Evolutionary conservation across 345 rosid species (phyloP).

Genomic region (Eucalyptus cloeziana): DNA sequence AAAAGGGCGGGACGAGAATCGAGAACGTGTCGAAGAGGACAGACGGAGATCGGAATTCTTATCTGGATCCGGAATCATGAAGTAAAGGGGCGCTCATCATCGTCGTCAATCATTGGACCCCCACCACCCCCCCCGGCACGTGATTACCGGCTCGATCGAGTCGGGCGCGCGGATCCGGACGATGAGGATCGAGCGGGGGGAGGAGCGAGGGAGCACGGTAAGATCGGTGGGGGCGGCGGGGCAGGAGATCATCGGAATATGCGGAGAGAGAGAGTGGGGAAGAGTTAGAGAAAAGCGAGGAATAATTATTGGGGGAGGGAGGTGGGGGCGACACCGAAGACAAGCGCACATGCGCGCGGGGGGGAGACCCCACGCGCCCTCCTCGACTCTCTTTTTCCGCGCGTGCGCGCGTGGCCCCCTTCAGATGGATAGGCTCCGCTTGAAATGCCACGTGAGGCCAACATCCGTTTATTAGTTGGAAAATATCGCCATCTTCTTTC

Average conservation of each 20-base stretch:
- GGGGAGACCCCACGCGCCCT: not conserved
- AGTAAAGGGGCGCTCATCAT: not conserved
- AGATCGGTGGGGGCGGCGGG: not conserved
- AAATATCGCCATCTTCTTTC: not conserved
- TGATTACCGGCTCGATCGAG: not conserved
- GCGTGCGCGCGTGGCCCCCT: not conserved
- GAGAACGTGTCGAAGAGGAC: not conserved
- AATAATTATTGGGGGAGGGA: not conserved
- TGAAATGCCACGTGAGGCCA: not conserved
- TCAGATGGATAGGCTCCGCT: not conserved
- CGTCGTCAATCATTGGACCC: not conserved
- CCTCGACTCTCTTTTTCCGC: not conserved
- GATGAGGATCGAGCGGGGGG: not conserved
- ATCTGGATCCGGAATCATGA: not conserved
- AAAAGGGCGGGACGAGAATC: not conserved
- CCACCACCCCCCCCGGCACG: not conserved
- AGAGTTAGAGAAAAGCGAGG: not conserved
- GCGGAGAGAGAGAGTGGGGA: not conserved
- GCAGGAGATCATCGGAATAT: not conserved
- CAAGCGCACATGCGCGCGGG: constrained; percentile 25
- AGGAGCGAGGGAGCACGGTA: not conserved
- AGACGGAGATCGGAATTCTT: not conserved
- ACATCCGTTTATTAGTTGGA: not conserved
- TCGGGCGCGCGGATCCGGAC: too few species aligned
- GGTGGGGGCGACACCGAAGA: constrained; percentile 3